Evolutionary conservation across 768 basidiomycete species (phyloP).

Genomic region (Trametes maxima): DNA sequence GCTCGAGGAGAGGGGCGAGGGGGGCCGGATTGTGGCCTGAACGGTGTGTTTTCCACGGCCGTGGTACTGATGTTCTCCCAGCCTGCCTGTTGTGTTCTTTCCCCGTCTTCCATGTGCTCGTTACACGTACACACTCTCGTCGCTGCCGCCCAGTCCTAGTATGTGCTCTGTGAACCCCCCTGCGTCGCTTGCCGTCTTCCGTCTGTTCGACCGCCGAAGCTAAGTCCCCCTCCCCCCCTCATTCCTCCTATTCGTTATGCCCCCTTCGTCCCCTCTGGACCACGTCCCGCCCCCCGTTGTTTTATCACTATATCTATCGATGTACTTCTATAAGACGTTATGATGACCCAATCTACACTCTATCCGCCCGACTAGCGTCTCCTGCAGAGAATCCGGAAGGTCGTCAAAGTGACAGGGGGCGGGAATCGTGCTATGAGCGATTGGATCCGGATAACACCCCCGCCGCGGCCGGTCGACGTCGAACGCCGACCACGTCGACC

Average conservation of each 20-base stretch:
- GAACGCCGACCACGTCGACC: too few species aligned
- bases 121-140: constrained; percentile 1
- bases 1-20: constrained; percentile 15
- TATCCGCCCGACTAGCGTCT: neutral
- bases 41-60: neutral
- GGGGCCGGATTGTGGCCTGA: constrained; percentile 20
- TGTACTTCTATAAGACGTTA: constrained; percentile 6
- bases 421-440: neutral
- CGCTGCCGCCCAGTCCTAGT: constrained; percentile 10
- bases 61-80: neutral
- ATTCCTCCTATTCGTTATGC: neutral
- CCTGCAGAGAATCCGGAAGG: neutral
- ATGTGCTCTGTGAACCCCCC: constrained; percentile 5
- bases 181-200: constrained; percentile 5
- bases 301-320: constrained; percentile 18
- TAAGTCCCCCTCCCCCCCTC: neutral
- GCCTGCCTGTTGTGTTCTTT: neutral
- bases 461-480: too few species aligned
- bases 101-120: neutral
- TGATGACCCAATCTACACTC: constrained; percentile 4
- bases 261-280: neutral
- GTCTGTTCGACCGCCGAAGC: neutral
- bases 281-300: constrained; percentile 2
- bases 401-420: neutral
- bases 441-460: too few species aligned